Percentiles rank a stretch among this genome's conserved stretches.
Evolutionary conservation across 305 asterid species (phyloP).

Genomic region (Fraxinus xanthoxyloides): DNA sequence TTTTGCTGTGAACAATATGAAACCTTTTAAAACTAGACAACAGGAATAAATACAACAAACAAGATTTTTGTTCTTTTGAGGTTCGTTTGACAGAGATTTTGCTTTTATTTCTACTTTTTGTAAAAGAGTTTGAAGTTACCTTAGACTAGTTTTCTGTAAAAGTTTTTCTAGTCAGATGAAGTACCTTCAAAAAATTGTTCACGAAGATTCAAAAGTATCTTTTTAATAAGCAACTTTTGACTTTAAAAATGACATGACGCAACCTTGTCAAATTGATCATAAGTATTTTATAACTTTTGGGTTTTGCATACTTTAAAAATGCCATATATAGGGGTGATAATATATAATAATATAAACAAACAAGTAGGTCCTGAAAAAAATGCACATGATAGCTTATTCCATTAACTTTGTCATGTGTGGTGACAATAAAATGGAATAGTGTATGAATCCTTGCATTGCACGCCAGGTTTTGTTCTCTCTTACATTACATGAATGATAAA

Average conservation of each 20-base stretch:
- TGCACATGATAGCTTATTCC: neutral
- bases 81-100: too few species aligned
- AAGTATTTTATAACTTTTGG: neutral
- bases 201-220: neutral
- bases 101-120: too few species aligned
- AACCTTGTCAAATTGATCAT: neutral
- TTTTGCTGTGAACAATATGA: neutral
- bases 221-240: too few species aligned
- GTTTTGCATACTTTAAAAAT: neutral
- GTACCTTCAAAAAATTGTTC: too few species aligned
- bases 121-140: neutral
- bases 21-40: too few species aligned
- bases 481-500: neutral
- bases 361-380: neutral
- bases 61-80: neutral
- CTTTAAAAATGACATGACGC: too few species aligned
- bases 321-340: neutral
- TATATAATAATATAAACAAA: neutral
- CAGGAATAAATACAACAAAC: neutral
- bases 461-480: constrained; percentile 3
- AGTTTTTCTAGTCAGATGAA: too few species aligned
- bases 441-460: neutral
- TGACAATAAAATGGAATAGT: neutral
- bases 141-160: too few species aligned
- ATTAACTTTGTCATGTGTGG: neutral